Percentiles rank a stretch among this genome's conserved stretches.
Conservation (phyloP, 768 basidiomycete genomes). For the Suillus decipiens region DNA sequence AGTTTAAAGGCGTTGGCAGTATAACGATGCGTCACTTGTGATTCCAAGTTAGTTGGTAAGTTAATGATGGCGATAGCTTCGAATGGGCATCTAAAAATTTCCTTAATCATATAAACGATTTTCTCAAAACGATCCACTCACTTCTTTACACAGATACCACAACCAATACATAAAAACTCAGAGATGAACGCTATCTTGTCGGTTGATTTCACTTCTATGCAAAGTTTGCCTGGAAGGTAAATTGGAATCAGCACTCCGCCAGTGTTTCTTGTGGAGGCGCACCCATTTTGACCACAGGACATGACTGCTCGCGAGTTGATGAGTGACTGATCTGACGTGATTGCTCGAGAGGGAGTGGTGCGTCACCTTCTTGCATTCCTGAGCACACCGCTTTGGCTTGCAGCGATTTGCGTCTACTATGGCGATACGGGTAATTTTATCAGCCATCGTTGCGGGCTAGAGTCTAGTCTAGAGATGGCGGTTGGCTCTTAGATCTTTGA, state of each 20-base stretch:
- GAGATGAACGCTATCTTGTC: slow-evolving; percentile 99
- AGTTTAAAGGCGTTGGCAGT: slow-evolving; percentile 99
- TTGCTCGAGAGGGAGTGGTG: not conserved
- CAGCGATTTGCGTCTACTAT: slow-evolving; percentile 91
- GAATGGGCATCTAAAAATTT: slow-evolving; percentile 84
- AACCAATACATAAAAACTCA: slow-evolving; percentile 98
- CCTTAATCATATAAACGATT: slow-evolving; percentile 9
- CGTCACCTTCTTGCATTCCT: slow-evolving; percentile 94
- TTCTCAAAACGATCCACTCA: slow-evolving; percentile 39
- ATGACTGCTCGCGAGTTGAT: slow-evolving; percentile 55
- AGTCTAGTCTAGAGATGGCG: not conserved
- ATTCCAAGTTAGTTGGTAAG: slow-evolving; percentile 93
- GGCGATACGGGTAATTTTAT: slow-evolving; percentile 98
- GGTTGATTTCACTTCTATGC: slow-evolving; percentile 94
- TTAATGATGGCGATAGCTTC: slow-evolving; percentile 99
- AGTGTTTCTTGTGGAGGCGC: slow-evolving; percentile 21
- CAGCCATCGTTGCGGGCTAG: slow-evolving; percentile 55
- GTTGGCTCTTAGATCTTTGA: slow-evolving; percentile 5
- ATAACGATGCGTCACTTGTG: slow-evolving; percentile 97
- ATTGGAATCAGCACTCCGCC: not conserved
- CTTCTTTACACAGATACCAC: slow-evolving; percentile 99
- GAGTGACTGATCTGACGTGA: slow-evolving; percentile 13
- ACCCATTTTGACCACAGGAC: slow-evolving; percentile 99
- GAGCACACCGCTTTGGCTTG: slow-evolving; percentile 95
- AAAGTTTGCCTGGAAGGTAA: slow-evolving; percentile 77